A percentile compares a stretch with the other conserved stretches of the same genome.
These are phyloP conservation scores for Entomortierella beljakovae DNA, from an alignment of 192 early-diverging fungal genomes.

Conservation along the genomic window DNA sequence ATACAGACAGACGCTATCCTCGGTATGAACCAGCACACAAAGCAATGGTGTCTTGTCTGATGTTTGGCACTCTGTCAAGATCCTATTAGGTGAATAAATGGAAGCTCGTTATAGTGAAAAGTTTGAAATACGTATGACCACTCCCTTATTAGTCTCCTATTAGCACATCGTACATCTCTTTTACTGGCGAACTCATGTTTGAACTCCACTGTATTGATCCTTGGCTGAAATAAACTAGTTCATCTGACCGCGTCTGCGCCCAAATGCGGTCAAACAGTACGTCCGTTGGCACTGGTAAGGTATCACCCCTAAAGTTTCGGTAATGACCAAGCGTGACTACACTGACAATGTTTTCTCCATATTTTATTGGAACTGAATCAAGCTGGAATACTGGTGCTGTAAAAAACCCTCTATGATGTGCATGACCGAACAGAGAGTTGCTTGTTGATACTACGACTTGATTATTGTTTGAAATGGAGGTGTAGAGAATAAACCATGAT, in stretches of 20 bases:
- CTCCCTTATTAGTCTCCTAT: neutral
- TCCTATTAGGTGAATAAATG: conserved; percentile 4
- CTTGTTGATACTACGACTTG: neutral
- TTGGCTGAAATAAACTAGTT: conserved; percentile 19
- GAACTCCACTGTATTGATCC: conserved; percentile 26
- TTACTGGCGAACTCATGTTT: neutral
- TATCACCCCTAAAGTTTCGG: neutral
- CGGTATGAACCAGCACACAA: conserved; percentile 16
- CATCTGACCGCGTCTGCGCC: conserved; percentile 22
- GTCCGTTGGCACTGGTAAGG: neutral
- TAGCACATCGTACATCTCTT: conserved; percentile 12
- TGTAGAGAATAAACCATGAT: conserved; percentile 9
- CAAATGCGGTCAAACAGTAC: neutral
- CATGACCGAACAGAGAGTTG: neutral
- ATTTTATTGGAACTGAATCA: conserved; percentile 6
- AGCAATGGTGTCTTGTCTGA: neutral
- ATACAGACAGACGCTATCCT: neutral
- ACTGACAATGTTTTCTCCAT: conserved; percentile 3
- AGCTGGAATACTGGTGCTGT: neutral
- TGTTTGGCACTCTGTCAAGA: conserved; percentile 13
- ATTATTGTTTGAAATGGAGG: neutral
- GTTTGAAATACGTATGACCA: too few relatives aligned
- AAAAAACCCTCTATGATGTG: too few relatives aligned
- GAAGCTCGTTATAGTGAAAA: neutral
- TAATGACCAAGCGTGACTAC: neutral